Evolutionary conservation across 2,329 filamentous ascomycete genomes (phyloP).

Genomic region (Fusarium sp.): DNA sequence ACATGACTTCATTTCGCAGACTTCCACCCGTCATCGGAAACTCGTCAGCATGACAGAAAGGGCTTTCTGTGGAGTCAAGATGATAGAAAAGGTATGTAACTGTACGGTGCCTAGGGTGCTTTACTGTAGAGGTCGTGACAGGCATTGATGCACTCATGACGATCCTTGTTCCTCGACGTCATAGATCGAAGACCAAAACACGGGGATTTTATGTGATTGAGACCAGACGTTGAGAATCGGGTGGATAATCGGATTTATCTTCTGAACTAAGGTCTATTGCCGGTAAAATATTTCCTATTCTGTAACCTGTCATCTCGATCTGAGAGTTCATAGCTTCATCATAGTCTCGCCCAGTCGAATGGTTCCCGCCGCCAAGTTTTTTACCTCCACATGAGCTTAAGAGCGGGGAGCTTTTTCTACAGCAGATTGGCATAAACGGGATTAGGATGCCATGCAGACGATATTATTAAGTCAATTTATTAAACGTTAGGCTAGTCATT

Average conservation of each 20-base stretch:
- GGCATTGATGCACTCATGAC: constrained; percentile 36
- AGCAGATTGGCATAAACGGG: background rate
- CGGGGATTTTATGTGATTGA: background rate
- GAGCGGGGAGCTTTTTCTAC: background rate
- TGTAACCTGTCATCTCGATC: constrained; percentile 30
- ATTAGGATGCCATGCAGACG: background rate
- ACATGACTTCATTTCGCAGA: constrained; percentile 19
- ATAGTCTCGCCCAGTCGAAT: constrained; percentile 4
- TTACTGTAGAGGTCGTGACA: background rate
- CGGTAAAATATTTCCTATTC: constrained; percentile 24
- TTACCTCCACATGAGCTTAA: background rate
- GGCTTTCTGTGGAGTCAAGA: background rate
- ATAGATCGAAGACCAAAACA: constrained; percentile 10
- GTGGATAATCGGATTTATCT: constrained; percentile 10
- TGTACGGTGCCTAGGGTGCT: background rate
- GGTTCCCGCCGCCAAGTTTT: constrained; percentile 33
- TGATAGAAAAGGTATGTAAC: background rate
- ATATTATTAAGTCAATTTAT: background rate
- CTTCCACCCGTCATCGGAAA: constrained; percentile 17
- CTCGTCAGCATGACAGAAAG: constrained; percentile 29
- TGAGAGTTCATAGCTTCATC: constrained; percentile 7
- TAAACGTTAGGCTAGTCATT: background rate
- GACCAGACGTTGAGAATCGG: background rate
- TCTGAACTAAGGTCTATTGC: constrained; percentile 9
- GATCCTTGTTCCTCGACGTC: constrained; percentile 31